phyloP scores from a whole-genome alignment of 805 yeast species.

The Candida oleophila region DNA sequence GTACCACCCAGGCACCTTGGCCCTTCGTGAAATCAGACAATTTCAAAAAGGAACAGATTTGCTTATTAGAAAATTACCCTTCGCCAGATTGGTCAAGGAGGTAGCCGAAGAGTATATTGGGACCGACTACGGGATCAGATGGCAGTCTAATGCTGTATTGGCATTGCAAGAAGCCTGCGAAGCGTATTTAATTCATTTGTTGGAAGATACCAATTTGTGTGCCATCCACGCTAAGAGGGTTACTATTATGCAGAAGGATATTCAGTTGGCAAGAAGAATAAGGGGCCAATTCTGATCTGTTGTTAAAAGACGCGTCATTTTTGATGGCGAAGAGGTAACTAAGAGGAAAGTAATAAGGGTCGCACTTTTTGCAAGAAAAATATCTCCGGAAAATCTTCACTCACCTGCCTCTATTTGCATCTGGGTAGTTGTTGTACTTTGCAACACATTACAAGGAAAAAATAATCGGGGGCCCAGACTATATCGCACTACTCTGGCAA shows the following conservation, averaged over 20 bases:
- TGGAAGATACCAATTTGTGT: conserved; percentile 75
- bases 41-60: conserved; percentile 70
- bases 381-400: too few species aligned
- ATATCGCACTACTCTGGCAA: too few species aligned
- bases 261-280: conserved; percentile 75
- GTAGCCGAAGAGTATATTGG: conserved; percentile 63
- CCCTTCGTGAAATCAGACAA: conserved; percentile 64
- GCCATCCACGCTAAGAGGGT: conserved; percentile 81
- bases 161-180: conserved; percentile 83
- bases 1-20: conserved; percentile 64
- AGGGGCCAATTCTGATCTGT: conserved; percentile 48
- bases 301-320: background rate
- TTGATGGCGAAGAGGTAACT: background rate
- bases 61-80: conserved; percentile 69
- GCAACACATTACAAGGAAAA: too few species aligned
- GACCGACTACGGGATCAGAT: conserved; percentile 55
- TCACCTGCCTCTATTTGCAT: too few species aligned
- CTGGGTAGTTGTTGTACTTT: too few species aligned
- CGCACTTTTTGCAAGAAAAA: too few species aligned
- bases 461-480: too few species aligned
- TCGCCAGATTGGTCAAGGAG: conserved; percentile 74
- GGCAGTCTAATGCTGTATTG: conserved; percentile 77
- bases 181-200: conserved; percentile 67
- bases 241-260: conserved; percentile 83
- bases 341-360: background rate